Percentiles rank a stretch among this genome's conserved stretches.
These are phyloP conservation scores for Parachaetomium inaequale DNA, from an alignment of 495 filamentous ascomycete genomes.

Conservation along the genomic window DNA sequence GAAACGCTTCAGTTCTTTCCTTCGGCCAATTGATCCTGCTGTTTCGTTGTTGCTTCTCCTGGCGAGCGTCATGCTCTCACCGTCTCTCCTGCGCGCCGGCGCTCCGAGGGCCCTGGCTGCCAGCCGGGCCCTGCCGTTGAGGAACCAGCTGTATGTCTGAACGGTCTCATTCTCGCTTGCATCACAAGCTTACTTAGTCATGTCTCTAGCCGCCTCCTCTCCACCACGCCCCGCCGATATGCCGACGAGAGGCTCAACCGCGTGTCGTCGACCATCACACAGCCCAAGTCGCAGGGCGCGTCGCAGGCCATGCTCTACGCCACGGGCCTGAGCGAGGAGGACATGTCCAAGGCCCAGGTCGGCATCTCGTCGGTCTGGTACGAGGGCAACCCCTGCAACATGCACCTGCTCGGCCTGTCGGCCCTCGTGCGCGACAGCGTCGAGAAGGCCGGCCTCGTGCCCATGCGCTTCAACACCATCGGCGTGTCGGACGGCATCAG, in stretches of 20 bases:
- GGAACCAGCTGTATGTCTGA: constrained; percentile 38
- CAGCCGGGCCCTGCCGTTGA: constrained; percentile 34
- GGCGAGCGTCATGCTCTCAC: constrained; percentile 36
- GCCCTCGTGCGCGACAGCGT: constrained; percentile 80
- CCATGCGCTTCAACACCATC: constrained; percentile 95
- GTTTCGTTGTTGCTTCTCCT: not conserved
- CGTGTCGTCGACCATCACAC: constrained; percentile 78
- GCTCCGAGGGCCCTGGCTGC: constrained; percentile 40
- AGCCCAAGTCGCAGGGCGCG: constrained; percentile 94
- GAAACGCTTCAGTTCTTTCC: not conserved
- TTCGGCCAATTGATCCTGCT: constrained; percentile 17
- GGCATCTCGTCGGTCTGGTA: constrained; percentile 92
- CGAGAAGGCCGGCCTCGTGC: constrained; percentile 70
- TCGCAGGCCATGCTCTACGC: constrained; percentile 99
- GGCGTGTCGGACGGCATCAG: constrained; percentile 86
- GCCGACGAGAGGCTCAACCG: constrained; percentile 66
- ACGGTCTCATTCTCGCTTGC: not conserved
- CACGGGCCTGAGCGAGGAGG: constrained; percentile 75
- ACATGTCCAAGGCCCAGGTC: constrained; percentile 92
- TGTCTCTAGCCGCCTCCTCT: constrained; percentile 39
- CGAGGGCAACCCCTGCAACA: constrained; percentile 96
- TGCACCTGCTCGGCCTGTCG: constrained; percentile 91
- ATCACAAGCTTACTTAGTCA: constrained; percentile 2
- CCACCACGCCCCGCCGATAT: constrained; percentile 37
- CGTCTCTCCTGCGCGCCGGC: constrained; percentile 38